These are phyloP conservation scores for Fusarium continuum DNA, from an alignment of 2,329 filamentous ascomycete species.

Conservation along the genomic window DNA sequence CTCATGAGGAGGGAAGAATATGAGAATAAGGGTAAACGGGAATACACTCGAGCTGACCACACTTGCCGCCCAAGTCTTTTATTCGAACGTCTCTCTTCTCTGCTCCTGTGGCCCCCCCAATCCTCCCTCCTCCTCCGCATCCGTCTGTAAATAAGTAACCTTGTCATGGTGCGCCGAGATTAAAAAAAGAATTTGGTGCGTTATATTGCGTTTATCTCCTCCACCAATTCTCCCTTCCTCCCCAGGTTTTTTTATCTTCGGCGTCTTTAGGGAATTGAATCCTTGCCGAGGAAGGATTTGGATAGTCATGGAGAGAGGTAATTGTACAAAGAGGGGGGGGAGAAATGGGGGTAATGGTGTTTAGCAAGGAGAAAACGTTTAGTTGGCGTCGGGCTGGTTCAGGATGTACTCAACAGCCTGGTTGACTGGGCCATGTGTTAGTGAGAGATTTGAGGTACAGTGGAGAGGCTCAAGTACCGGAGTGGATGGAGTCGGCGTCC, in stretches of 20 bases:
- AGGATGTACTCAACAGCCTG: slow-evolving; percentile 95
- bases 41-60: slow-evolving; percentile 12
- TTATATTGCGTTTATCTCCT: slow-evolving; percentile 22
- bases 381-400: slow-evolving; percentile 89
- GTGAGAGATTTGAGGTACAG: too few relatives aligned
- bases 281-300: slow-evolving; percentile 31
- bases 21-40: neutral
- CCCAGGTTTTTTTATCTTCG: slow-evolving; percentile 16
- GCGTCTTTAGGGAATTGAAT: slow-evolving; percentile 24
- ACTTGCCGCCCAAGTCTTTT: slow-evolving; percentile 18
- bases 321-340: slow-evolving; percentile 42
- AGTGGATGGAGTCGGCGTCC: slow-evolving; percentile 93
- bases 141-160: slow-evolving; percentile 28
- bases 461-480: slow-evolving; percentile 71
- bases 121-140: neutral
- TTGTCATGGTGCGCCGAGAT: slow-evolving; percentile 37
- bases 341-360: slow-evolving; percentile 10
- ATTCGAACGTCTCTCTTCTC: slow-evolving; percentile 20
- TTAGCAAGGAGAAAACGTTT: slow-evolving; percentile 41
- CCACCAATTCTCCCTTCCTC: neutral
- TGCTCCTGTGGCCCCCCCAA: slow-evolving; percentile 3
- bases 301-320: slow-evolving; percentile 30
- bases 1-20: slow-evolving; percentile 4
- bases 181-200: slow-evolving; percentile 26
- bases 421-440: slow-evolving; percentile 70